These are phyloP conservation scores for Eutrema japonicum DNA, from an alignment of 345 rosid species.

Conservation along the genomic window DNA sequence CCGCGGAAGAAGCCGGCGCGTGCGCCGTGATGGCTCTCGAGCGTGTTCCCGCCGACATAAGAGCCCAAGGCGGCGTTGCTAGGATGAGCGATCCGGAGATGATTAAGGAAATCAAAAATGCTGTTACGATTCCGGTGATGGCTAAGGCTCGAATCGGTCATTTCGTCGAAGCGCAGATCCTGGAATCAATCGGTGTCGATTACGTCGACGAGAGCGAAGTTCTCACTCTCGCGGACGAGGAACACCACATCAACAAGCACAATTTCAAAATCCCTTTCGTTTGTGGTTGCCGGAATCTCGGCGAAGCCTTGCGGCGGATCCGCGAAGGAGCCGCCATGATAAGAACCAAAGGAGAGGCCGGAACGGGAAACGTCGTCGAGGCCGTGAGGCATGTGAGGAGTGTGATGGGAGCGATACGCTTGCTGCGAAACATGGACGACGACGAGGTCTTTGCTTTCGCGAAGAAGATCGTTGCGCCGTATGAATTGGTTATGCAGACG, in stretches of 20 bases:
- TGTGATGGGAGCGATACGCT: constrained; percentile 68
- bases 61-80: constrained; percentile 72
- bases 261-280: constrained; percentile 82
- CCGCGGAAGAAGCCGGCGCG: constrained; percentile 78
- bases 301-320: constrained; percentile 73
- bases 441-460: constrained; percentile 77
- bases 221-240: constrained; percentile 74
- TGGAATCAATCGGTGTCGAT: constrained; percentile 71
- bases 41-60: constrained; percentile 70
- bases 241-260: constrained; percentile 79
- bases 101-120: constrained; percentile 62
- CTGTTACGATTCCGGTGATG: constrained; percentile 74
- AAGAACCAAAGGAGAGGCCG: constrained; percentile 85
- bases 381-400: constrained; percentile 84
- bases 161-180: constrained; percentile 73
- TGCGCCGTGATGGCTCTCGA: constrained; percentile 81
- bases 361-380: constrained; percentile 75
- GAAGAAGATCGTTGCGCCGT: constrained; percentile 68
- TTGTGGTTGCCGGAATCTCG: constrained; percentile 79
- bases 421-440: constrained; percentile 69
- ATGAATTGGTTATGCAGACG: constrained; percentile 70
- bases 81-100: constrained; percentile 71
- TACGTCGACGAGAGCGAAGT: constrained; percentile 87
- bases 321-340: constrained; percentile 91
- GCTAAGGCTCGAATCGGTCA: constrained; percentile 73